A percentile compares a stretch with the other conserved stretches of the same genome.
phyloP scores from a whole-genome alignment of 306 rosid genomes.

The Vigna unguiculata region DNA sequence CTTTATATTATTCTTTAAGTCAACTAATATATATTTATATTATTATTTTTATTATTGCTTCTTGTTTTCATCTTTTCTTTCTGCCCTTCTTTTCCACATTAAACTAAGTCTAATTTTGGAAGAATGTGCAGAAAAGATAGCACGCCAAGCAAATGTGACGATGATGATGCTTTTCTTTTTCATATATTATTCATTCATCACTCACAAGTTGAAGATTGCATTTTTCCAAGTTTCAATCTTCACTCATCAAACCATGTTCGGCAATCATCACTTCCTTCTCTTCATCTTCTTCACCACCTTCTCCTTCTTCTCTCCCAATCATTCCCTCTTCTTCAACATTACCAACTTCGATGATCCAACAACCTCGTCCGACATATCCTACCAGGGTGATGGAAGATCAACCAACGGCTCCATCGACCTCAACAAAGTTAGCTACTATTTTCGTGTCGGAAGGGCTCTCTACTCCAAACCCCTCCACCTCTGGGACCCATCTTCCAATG shows the following conservation, averaged over 20 bases:
- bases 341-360: constrained; percentile 41
- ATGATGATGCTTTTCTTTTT: background rate
- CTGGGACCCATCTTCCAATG: constrained; percentile 23
- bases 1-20: too few species aligned
- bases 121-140: background rate
- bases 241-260: background rate
- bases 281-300: too few species aligned
- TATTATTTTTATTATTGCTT: too few species aligned
- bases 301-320: background rate
- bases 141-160: background rate
- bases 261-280: background rate
- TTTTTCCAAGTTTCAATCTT: background rate
- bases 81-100: background rate
- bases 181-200: background rate
- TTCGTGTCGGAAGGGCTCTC: constrained; percentile 47
- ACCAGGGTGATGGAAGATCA: constrained; percentile 43
- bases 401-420: constrained; percentile 48
- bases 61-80: background rate
- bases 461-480: constrained; percentile 42
- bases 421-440: constrained; percentile 41
- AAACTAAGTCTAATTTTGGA: background rate
- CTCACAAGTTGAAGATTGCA: background rate
- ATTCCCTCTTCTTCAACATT: constrained; percentile 44
- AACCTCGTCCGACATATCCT: background rate
- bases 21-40: too few species aligned